Evolutionary conservation across 2,329 filamentous ascomycete species (phyloP), one percentile per base, ranked within the genome.

Genomic region (Aspergillus cejpii): DNA sequence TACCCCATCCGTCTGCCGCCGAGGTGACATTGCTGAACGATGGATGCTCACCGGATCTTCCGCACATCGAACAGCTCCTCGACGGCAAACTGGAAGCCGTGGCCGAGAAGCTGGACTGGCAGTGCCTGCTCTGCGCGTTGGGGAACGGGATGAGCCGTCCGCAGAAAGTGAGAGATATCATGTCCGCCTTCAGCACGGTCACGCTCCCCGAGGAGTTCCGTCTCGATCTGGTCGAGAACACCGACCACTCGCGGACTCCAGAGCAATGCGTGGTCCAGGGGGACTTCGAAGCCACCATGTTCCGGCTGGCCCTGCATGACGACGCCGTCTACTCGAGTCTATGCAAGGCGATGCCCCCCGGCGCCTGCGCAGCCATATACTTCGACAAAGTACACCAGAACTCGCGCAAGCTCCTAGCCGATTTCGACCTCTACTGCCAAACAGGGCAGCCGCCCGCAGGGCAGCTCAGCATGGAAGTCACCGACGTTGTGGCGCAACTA

Each of bases 251-350:
- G 8, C 61, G 61, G 37, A 65, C 64, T 4, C 58, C 64, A 10
- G 67, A 70, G 38, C 63, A 71, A 40, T 70, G 70, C 48, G 67
- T 71, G 12, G 65, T 72, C 12, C 69, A 68, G 45, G 67, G 65
- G 2, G 69, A 72, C 46, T 62, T 74, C 10, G 64, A 67, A 42
- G 68, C 66, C 12, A 74, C 70, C 2, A 60, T 73, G 47, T 70
- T 73, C 51, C 62, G 68, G 19, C 64, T 72, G 4, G 70, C 69
- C 3, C 62, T 70, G 11, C 65, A 71, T 48, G 69, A 74, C 43
- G 64, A 69, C 31, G 58, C 58, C n/a, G 61, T 70, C 20, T 73
- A 64, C 49, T 54, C 56, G 14, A 64, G 64, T 39, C 60, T 74
- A 14, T 67, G 65, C 48, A 68, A 67, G 42, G 64, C 65, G 2